Evolutionary conservation across 139 green algal species (phyloP), one percentile per base, ranked within the genome.

Genomic region (Astrephomene gubernaculifera): DNA sequence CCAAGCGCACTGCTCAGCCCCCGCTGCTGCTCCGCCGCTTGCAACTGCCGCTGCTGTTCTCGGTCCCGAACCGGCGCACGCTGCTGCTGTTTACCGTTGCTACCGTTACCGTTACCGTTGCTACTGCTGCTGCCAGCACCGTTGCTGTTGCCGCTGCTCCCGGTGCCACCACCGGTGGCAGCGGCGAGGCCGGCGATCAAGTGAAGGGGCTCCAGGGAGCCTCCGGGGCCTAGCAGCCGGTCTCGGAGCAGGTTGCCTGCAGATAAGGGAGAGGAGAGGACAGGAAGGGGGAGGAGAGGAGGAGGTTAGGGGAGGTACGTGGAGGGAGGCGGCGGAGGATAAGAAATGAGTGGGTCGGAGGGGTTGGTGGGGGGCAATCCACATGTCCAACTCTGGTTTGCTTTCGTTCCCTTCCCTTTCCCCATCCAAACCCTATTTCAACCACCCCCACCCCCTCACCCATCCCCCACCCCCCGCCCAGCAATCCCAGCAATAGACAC

Each of bases 161-260:
- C 19, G 65, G 65, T 61, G 70, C 6, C 29, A 22, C 43, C 70
- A 2, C 43, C 27, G 14, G 31, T 10, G 71, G 21, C 75, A 38
- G 36, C 43, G 41, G 39, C 76, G 31, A 81, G n/a, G 2, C 65
- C 73, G 52, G 73, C 67, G 24, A 90, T 8, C 24, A 90, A 73
- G 9, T 87, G 53, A 39, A 76, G 65, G 0, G 86, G 86, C 35
- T 90, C 86, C 41, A 81, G 19, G 0, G 81, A 54, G 14, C 86
- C 86, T 4, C 86, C 86, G 1, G 86, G 80, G 38, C 71, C 64
- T 10, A 90, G 73, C 52, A 90, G 82, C 43, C 44, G 52, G 10
- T 44, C 36, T 9, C 65, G 45, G 0, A 90, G 52, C 2, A 52
- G 24, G 2, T 67, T 29, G 4, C 86, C 86, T 89, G 70, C 17